Evolutionary conservation across 768 basidiomycete species (phyloP), one percentile per base, ranked within the genome.

Genomic region (Boletus rufocinnamomeus): DNA sequence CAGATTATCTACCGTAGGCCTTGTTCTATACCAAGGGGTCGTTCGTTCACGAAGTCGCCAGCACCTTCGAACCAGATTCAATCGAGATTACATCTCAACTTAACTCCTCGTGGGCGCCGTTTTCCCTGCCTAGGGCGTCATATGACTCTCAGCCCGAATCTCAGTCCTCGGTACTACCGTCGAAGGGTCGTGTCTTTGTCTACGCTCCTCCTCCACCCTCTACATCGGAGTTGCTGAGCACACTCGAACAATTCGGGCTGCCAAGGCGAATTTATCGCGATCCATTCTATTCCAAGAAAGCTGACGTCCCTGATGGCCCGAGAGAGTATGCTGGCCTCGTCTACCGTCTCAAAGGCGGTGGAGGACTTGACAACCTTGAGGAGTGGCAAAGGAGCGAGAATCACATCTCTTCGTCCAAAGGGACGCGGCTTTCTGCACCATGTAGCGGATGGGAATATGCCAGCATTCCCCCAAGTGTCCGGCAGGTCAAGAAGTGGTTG

Each of bases 391-490:
- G 56, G 40, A 49, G 19, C 27, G 57, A 61, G 25, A 51, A 34
- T 41, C 37, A 51, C 27, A 54, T 54, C 3, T 52, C 58, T 21
- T 7, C 56, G 30, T 53, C 41, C 19, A 44, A 40, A 14, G 34
- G 6, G 14, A 56, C 28, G n/a, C 54, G 47, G 10, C 54, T 63
- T 25, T 69, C 35, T 54, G 61, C 4, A 72, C 75, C 59, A 68
- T 85, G 40, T 45, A 71, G 76, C 27, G 91, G 91, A 6, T 95
- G 93, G 94, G 93, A 95, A 65, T 95, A 87, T 73, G 87, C 85
- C 0, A 77, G 82, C 52, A 68, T 69, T 55, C 91, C 95, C 0
- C 93, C 93, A 0, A 84, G 81, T 57, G 69, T 76, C 25, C 79
- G 73, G 62, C 77, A 85, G 67, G 78, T 83, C 4, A 79, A 77